Conservation (phyloP, 1,139 yeast genomes). For the Hyphopichia pseudoburtonii region DNA sequence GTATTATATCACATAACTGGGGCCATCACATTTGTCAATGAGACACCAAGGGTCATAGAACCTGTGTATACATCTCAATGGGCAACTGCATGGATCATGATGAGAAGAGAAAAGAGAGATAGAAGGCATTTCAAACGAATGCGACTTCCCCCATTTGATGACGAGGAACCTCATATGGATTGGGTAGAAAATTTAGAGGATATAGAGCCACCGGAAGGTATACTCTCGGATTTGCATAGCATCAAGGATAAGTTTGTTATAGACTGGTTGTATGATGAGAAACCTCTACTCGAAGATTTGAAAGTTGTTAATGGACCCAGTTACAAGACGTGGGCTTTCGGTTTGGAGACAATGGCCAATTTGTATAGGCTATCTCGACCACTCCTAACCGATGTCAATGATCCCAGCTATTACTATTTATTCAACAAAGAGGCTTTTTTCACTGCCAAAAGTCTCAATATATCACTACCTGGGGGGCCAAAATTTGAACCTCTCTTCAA, state of each 20-base stretch:
- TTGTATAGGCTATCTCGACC: conserved; percentile 70
- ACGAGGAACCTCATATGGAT: conserved; percentile 90
- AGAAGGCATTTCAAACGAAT: conserved; percentile 86
- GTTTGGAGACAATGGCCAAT: conserved; percentile 61
- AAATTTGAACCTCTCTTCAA: conserved; percentile 87
- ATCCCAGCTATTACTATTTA: conserved; percentile 61
- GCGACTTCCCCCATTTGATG: conserved; percentile 96
- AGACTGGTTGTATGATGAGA: conserved; percentile 81
- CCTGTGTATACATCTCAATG: conserved; percentile 93
- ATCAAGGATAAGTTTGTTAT: conserved; percentile 56
- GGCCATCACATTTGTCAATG: conserved; percentile 94
- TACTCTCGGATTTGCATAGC: conserved; percentile 62
- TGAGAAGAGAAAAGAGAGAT: conserved; percentile 93
- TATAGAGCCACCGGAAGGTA: conserved; percentile 68
- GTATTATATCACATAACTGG: conserved; percentile 91
- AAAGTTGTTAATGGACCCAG: conserved; percentile 69
- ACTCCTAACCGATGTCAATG: conserved; percentile 55
- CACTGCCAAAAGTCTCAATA: conserved; percentile 87
- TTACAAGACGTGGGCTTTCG: conserved; percentile 70
- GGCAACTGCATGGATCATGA: conserved; percentile 89
- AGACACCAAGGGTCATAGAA: conserved; percentile 86
- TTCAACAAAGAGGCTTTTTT: conserved; percentile 78
- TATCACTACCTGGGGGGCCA: conserved; percentile 94
- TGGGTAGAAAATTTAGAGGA: conserved; percentile 80
- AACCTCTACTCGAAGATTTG: conserved; percentile 64